Evolutionary conservation across 495 filamentous ascomycete genomes (phyloP).

Genomic region (Astrothelium subdiscretum): DNA sequence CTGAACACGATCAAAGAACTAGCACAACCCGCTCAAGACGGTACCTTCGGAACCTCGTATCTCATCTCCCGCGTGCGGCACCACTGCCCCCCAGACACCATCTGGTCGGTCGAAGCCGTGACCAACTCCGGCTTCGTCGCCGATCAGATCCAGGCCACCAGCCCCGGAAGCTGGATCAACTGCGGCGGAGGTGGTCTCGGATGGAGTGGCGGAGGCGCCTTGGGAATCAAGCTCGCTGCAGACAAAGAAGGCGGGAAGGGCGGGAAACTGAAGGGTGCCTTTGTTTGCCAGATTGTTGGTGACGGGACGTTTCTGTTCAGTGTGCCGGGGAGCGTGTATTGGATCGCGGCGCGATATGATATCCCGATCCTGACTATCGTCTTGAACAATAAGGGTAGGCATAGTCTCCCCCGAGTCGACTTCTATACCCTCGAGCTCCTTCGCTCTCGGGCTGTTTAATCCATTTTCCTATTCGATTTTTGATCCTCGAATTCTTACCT

Average conservation of each 20-base stretch:
- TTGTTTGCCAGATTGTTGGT: constrained; percentile 87
- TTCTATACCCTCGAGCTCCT: neutral
- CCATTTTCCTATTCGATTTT: neutral
- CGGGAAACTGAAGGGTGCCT: constrained; percentile 45
- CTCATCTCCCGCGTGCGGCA: constrained; percentile 53
- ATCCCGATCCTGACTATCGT: constrained; percentile 87
- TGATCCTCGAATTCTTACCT: neutral
- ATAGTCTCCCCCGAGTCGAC: too few relatives aligned
- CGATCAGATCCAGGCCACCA: constrained; percentile 64
- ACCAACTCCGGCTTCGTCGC: constrained; percentile 70
- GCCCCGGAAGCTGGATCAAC: constrained; percentile 80
- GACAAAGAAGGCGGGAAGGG: constrained; percentile 38
- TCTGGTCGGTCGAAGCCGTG: constrained; percentile 81
- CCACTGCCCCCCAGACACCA: constrained; percentile 53
- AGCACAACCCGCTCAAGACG: constrained; percentile 44
- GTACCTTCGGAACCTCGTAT: constrained; percentile 59
- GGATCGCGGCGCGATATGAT: constrained; percentile 76
- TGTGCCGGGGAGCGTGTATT: constrained; percentile 84
- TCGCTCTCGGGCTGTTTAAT: neutral
- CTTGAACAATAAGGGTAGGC: constrained; percentile 75
- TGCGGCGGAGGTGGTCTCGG: constrained; percentile 89
- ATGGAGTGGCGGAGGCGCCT: constrained; percentile 83
- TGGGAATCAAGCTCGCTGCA: constrained; percentile 75
- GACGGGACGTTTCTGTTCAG: constrained; percentile 85
- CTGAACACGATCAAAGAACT: constrained; percentile 46